Percentiles rank a stretch among this genome's conserved stretches.
These are phyloP conservation scores for Trebouxia sp. DNA, from an alignment of 139 green algal genomes.

Conservation along the genomic window DNA sequence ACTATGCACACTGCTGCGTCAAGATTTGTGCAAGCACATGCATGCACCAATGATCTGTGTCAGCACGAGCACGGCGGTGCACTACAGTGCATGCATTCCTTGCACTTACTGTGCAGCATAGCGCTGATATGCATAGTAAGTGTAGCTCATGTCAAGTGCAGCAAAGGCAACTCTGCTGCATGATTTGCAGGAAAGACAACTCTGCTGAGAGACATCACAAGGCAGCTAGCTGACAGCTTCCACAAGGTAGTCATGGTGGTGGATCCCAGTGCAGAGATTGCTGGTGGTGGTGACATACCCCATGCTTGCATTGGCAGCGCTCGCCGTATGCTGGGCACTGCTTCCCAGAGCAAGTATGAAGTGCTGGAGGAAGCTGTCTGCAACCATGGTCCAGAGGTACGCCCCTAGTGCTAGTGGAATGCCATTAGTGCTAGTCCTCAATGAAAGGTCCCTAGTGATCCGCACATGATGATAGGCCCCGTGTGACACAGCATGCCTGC, in stretches of 20 bases:
- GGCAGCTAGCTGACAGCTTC: background rate
- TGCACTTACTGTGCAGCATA: too few relatives aligned
- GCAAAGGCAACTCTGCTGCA: background rate
- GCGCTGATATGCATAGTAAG: too few relatives aligned
- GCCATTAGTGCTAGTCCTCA: too few relatives aligned
- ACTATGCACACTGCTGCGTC: too few relatives aligned
- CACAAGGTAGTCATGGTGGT: slow-evolving; percentile 10
- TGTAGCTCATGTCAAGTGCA: too few relatives aligned
- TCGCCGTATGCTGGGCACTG: background rate
- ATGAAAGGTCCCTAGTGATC: too few relatives aligned
- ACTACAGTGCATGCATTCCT: too few relatives aligned
- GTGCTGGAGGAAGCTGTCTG: background rate
- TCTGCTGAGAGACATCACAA: background rate
- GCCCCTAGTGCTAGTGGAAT: too few relatives aligned
- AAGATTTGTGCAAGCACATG: too few relatives aligned
- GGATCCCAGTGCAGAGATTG: background rate
- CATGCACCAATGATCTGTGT: too few relatives aligned
- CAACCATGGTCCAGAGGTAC: background rate
- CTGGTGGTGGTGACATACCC: background rate
- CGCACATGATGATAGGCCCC: slow-evolving; percentile 49
- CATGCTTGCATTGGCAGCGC: background rate
- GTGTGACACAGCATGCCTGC: slow-evolving; percentile 49
- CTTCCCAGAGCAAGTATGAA: background rate
- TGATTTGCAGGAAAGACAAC: background rate
- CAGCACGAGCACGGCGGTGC: too few relatives aligned